Evolutionary conservation across 2,329 filamentous ascomycete species (phyloP).

Genomic region (Diaporthe eres): DNA sequence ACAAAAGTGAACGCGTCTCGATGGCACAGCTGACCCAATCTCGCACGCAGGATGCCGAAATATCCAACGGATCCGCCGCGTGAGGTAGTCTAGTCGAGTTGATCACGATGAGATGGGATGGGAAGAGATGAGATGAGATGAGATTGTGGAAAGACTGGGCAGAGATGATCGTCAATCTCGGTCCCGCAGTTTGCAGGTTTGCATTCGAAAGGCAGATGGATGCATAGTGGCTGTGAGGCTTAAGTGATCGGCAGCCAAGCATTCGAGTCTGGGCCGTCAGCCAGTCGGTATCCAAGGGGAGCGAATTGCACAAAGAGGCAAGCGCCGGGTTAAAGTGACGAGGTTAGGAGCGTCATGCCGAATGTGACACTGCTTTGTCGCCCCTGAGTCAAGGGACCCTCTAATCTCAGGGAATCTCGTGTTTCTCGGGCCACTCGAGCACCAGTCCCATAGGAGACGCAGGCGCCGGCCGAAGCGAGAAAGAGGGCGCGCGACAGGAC

Average conservation of each 20-base stretch:
- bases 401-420: conserved; percentile 26
- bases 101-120: background rate
- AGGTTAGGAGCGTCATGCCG: conserved; percentile 2
- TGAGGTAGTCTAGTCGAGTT: background rate
- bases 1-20: background rate
- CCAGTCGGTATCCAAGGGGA: background rate
- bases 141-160: background rate
- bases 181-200: background rate
- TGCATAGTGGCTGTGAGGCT: conserved; percentile 6
- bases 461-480: conserved; percentile 25
- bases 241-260: background rate
- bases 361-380: conserved; percentile 12
- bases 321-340: conserved; percentile 7
- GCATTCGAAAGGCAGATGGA: background rate
- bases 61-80: conserved; percentile 19
- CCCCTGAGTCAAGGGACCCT: conserved; percentile 33
- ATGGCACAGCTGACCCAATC: conserved; percentile 14
- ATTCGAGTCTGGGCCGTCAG: background rate
- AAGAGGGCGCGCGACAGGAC: background rate
- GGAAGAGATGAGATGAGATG: background rate
- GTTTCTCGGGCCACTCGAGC: conserved; percentile 16
- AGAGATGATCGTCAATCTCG: conserved; percentile 2
- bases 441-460: conserved; percentile 20
- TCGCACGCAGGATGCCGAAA: conserved; percentile 23
- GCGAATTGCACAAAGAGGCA: conserved; percentile 1